phyloP scores from a whole-genome alignment of 2,329 filamentous ascomycete species.

The Trichoderma sp. region DNA sequence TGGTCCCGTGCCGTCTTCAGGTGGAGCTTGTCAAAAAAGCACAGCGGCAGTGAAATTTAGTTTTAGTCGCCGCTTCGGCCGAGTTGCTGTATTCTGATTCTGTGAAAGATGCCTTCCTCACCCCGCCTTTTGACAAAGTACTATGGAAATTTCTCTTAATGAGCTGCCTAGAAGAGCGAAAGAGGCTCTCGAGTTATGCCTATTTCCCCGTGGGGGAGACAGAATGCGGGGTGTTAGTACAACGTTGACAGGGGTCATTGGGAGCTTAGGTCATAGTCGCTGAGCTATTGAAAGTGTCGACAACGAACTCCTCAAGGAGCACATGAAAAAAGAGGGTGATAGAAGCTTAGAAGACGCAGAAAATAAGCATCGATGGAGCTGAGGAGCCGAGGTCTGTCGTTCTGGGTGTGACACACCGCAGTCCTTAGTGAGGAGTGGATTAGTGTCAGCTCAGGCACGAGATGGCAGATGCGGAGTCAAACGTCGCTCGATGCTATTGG shows the following conservation, averaged over 20 bases:
- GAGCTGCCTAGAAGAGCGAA: slow-evolving; percentile 18
- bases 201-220: slow-evolving; percentile 18
- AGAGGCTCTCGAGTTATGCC: neutral
- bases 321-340: slow-evolving; percentile 5
- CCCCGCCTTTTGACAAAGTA: neutral
- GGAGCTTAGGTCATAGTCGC: neutral
- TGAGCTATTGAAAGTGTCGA: neutral
- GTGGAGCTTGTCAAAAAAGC: slow-evolving; percentile 4
- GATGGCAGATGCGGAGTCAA: neutral
- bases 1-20: neutral
- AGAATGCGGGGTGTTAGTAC: slow-evolving; percentile 18
- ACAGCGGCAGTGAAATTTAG: neutral
- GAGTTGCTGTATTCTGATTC: neutral
- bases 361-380: neutral
- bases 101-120: neutral
- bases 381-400: slow-evolving; percentile 14
- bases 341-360: neutral
- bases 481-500: neutral
- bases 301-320: neutral
- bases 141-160: neutral
- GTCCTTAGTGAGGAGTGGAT: neutral
- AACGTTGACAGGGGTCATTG: neutral
- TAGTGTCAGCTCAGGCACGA: slow-evolving; percentile 15
- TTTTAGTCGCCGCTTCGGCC: neutral
- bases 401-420: neutral